These are phyloP conservation scores for Tolypocladium tundrense DNA, from an alignment of 2,329 filamentous ascomycete species.

Conservation along the genomic window DNA sequence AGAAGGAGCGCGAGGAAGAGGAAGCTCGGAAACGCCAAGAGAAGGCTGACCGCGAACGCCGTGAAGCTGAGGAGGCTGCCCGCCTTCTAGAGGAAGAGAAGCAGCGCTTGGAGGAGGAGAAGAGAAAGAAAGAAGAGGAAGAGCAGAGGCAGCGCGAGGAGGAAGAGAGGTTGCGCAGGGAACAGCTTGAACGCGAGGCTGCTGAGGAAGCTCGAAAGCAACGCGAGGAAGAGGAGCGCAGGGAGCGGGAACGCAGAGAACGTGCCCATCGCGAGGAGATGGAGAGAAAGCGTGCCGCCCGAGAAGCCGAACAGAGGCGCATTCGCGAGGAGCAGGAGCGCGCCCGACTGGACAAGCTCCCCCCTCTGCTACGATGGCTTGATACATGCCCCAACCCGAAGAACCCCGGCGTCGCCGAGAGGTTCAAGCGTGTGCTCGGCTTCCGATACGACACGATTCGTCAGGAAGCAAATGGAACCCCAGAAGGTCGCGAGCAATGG, in stretches of 20 bases:
- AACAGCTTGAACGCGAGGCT: constrained; percentile 36
- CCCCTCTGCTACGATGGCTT: constrained; percentile 52
- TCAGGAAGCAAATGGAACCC: constrained; percentile 38
- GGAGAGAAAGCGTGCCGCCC: constrained; percentile 37
- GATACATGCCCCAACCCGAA: constrained; percentile 42
- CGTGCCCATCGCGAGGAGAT: constrained; percentile 32
- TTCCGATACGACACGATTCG: constrained; percentile 55
- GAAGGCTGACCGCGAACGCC: constrained; percentile 24
- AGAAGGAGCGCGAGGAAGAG: constrained; percentile 22
- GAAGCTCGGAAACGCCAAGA: constrained; percentile 23
- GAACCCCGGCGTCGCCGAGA: constrained; percentile 36
- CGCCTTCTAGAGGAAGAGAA: constrained; percentile 20
- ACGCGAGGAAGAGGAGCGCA: constrained; percentile 41
- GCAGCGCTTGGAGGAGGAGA: constrained; percentile 24
- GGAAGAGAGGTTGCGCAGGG: constrained; percentile 27
- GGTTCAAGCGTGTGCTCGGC: constrained; percentile 47
- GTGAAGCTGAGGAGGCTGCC: constrained; percentile 18
- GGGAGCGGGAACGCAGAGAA: constrained; percentile 37
- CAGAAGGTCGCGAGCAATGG: constrained; percentile 55
- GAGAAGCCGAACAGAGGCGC: constrained; percentile 40
- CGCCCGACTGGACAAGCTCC: constrained; percentile 44
- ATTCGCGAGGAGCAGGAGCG: constrained; percentile 45
- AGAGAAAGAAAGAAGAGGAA: constrained; percentile 21
- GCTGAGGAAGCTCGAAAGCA: constrained; percentile 38
- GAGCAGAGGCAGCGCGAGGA: constrained; percentile 25